Evolutionary conservation across 768 basidiomycete species (phyloP), one percentile per base, ranked within the genome.

Genomic region (Boletus pseudo-olivaceus): DNA sequence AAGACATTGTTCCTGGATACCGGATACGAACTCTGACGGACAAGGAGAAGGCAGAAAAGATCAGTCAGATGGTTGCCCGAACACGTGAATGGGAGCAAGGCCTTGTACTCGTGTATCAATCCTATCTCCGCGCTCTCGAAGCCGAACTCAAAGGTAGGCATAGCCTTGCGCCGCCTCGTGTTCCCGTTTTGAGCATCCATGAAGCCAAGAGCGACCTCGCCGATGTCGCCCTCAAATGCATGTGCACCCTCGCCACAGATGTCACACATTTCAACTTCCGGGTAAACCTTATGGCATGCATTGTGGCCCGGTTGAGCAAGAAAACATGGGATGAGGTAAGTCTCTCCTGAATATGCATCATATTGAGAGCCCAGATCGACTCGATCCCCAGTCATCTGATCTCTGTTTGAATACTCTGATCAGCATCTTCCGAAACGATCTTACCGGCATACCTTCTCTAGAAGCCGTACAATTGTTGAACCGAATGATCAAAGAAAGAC

Each of bases 201-300:
- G 39, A 59, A 93, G 87, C 75, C 35, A 88, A 80, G 61, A 82
- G 76, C 51, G 83, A 84, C 48, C 71, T 94, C 17, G 76, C 83
- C 26, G 83, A 86, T 49, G 70, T 85, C 9, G 82, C 87, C 45
- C 77, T 98, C 49, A 86, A 82, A 66, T 92, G 87, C 72, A 87
- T 98, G 80, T 95, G 94, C 72, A 87, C 87, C 6, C 78, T 98
- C 41, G 75, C 93, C 26, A 78, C 80, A 19, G 86, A 92, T 66
- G 83, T 85, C 57, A 89, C 92, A 14, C 94, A 98, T 73, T 99
- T 99, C 83, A 99, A 98, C 75, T 98, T 98, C 71, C 84, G 90
- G 42, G 78, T 83, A 60, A 97, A 98, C 74, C 80, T 99, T 61
- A 92, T 97, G 83, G 85, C 84, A 56, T 87, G 87, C 47, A 76